These are phyloP conservation scores for Hydrangea macrophylla DNA, from an alignment of 148 eudicot species.

Conservation along the genomic window DNA sequence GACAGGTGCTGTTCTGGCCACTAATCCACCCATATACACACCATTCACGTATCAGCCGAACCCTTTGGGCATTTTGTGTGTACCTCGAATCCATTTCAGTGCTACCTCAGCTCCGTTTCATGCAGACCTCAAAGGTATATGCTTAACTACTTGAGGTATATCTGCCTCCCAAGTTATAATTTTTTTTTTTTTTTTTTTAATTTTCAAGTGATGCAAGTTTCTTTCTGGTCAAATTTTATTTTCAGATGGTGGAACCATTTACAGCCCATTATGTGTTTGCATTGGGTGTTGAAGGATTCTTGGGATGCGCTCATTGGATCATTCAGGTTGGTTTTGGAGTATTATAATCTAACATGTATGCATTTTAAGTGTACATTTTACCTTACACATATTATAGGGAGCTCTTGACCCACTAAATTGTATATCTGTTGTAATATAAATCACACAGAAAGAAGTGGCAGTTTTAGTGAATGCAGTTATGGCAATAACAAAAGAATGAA, in stretches of 20 bases:
- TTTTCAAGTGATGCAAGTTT: background rate
- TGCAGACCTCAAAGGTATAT: slow-evolving; percentile 68
- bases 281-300: slow-evolving; percentile 37
- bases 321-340: too few species aligned
- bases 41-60: slow-evolving; percentile 15
- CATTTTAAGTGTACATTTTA: too few species aligned
- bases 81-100: slow-evolving; percentile 64
- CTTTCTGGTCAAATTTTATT: background rate
- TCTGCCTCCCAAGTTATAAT: background rate
- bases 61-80: slow-evolving; percentile 57
- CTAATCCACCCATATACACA: slow-evolving; percentile 44
- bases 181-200: too few species aligned
- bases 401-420: too few species aligned
- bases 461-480: too few species aligned
- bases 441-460: too few species aligned
- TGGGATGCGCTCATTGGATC: too few species aligned
- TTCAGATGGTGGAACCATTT: slow-evolving; percentile 75
- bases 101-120: slow-evolving; percentile 65
- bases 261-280: slow-evolving; percentile 82
- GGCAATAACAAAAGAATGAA: too few species aligned
- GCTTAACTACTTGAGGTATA: background rate
- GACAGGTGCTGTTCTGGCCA: slow-evolving; percentile 55
- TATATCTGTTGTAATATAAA: too few species aligned
- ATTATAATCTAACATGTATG: too few species aligned
- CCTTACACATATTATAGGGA: too few species aligned